Evolutionary conservation across 169 alveolate species (phyloP).

Genomic region (Perkinsus chesapeaki): DNA sequence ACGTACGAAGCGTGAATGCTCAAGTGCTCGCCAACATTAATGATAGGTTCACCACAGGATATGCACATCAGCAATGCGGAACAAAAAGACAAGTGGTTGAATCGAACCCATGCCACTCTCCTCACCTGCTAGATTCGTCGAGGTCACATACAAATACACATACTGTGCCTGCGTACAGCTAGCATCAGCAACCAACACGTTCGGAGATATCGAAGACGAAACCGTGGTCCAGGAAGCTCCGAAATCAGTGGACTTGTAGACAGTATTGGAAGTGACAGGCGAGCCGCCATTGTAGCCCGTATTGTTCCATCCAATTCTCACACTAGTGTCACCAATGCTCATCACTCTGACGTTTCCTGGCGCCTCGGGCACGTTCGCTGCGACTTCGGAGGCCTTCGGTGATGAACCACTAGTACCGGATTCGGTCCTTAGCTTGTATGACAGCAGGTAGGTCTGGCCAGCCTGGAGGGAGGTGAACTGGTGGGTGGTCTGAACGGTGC

Average conservation of each 20-base stretch:
- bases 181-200: background rate
- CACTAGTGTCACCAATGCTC: background rate
- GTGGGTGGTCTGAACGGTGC: background rate
- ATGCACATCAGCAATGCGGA: too few relatives aligned
- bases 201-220: background rate
- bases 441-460: background rate
- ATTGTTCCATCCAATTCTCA: slow-evolving; percentile 7
- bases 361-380: background rate
- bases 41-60: too few relatives aligned
- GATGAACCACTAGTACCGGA: background rate
- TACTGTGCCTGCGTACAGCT: background rate
- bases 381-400: background rate
- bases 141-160: background rate
- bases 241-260: background rate
- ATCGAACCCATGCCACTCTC: background rate
- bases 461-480: background rate
- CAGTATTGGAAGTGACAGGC: background rate
- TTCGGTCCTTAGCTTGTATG: background rate
- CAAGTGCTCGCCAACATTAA: too few relatives aligned
- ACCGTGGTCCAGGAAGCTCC: background rate
- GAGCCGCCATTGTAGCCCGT: slow-evolving; percentile 15
- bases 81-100: too few relatives aligned
- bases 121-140: background rate
- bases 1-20: too few relatives aligned
- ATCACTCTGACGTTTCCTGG: background rate